These are phyloP conservation scores for Vicia faba DNA, from an alignment of 306 rosid species.

Conservation along the genomic window DNA sequence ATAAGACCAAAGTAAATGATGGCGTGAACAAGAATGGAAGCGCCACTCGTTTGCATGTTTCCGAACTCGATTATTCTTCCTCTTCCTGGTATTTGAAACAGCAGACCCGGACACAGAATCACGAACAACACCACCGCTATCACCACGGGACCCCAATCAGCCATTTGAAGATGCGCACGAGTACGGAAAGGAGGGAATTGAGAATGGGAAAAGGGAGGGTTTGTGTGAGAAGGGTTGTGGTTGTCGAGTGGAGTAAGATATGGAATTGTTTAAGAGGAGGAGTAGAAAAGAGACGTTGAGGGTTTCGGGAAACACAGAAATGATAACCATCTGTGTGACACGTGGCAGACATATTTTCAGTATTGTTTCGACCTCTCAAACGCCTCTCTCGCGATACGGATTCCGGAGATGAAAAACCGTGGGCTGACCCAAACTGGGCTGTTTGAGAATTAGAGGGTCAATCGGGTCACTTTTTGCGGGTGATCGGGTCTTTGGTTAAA, in stretches of 20 bases:
- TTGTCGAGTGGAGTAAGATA: neutral
- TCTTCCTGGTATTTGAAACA: slow-evolving; percentile 68
- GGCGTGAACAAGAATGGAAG: slow-evolving; percentile 74
- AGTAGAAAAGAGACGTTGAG: neutral
- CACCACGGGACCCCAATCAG: slow-evolving; percentile 87
- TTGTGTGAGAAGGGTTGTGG: neutral
- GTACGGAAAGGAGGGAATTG: neutral
- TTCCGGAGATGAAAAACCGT: neutral
- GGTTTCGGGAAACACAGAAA: neutral
- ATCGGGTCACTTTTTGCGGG: too few relatives aligned
- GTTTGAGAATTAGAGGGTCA: too few relatives aligned
- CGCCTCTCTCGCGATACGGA: neutral
- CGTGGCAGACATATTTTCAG: neutral
- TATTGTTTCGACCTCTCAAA: neutral
- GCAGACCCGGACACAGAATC: slow-evolving; percentile 65
- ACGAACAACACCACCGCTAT: slow-evolving; percentile 77
- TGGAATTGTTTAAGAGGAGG: neutral
- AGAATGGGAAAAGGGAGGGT: neutral
- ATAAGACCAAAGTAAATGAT: slow-evolving; percentile 79
- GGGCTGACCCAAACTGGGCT: too few relatives aligned
- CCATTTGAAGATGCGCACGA: slow-evolving; percentile 39
- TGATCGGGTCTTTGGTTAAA: too few relatives aligned
- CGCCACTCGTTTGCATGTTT: slow-evolving; percentile 76
- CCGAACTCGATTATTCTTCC: slow-evolving; percentile 70
- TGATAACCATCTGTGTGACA: neutral